Percentiles rank a stretch among this genome's conserved stretches.
These are phyloP conservation scores for Agaricus blazei DNA, from an alignment of 768 basidiomycete species.

Conservation along the genomic window DNA sequence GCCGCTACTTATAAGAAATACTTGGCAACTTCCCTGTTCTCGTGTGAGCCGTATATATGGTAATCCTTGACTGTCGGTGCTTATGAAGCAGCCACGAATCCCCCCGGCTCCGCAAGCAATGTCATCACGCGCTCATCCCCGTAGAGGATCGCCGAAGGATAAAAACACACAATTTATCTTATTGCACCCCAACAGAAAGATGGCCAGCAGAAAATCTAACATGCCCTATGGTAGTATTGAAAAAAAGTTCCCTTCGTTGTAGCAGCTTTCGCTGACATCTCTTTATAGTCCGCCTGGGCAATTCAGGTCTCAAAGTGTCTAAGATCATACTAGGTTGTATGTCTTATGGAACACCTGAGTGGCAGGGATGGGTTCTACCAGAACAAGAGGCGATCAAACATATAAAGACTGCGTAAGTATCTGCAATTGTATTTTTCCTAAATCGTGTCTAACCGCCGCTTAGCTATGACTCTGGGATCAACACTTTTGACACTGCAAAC, in stretches of 20 bases:
- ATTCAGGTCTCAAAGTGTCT: constrained; percentile 31
- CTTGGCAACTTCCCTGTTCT: too few relatives aligned
- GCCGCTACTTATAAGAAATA: too few relatives aligned
- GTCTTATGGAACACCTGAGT: constrained; percentile 49
- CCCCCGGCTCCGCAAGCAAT: too few relatives aligned
- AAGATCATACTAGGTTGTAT: constrained; percentile 57
- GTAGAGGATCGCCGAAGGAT: too few relatives aligned
- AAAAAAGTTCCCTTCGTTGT: too few relatives aligned
- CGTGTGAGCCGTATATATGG: too few relatives aligned
- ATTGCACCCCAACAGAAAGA: too few relatives aligned
- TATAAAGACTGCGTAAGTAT: constrained; percentile 40
- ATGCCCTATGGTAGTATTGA: not conserved
- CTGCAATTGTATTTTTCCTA: not conserved
- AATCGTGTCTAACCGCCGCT: not conserved
- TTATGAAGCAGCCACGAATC: too few relatives aligned
- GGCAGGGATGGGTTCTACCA: constrained; percentile 42
- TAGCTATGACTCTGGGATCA: constrained; percentile 57
- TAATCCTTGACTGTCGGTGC: too few relatives aligned
- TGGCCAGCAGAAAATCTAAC: too few relatives aligned
- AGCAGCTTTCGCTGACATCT: not conserved
- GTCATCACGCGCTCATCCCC: too few relatives aligned
- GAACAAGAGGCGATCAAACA: constrained; percentile 50
- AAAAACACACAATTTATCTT: too few relatives aligned
- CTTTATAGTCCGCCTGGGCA: constrained; percentile 37
- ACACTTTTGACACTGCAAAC: constrained; percentile 57